These are phyloP conservation scores for Huiozyma sinensis DNA, from an alignment of 805 yeast genomes.

Conservation along the genomic window DNA sequence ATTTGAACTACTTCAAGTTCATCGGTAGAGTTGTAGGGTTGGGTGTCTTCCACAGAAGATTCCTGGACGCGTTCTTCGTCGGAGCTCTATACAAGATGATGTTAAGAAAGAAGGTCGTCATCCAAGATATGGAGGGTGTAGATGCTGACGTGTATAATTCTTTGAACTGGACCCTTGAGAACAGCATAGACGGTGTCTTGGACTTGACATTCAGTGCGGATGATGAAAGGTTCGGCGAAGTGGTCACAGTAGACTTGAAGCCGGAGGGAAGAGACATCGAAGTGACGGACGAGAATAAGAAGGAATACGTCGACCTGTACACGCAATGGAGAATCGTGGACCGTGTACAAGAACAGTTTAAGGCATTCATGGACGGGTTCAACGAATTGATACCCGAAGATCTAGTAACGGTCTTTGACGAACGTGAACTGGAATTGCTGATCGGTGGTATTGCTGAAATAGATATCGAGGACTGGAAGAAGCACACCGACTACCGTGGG, in stretches of 20 bases:
- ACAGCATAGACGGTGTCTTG: constrained; percentile 79
- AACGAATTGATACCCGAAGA: constrained; percentile 96
- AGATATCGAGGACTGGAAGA: constrained; percentile 98
- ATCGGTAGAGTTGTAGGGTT: constrained; percentile 97
- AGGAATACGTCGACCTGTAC: constrained; percentile 87
- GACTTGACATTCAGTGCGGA: constrained; percentile 82
- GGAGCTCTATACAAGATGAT: constrained; percentile 98
- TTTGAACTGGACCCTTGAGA: constrained; percentile 89
- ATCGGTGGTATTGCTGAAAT: constrained; percentile 98
- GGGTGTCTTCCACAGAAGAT: constrained; percentile 96
- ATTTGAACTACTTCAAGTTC: constrained; percentile 92
- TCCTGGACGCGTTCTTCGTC: constrained; percentile 95
- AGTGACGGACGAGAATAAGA: constrained; percentile 89
- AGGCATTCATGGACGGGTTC: constrained; percentile 94
- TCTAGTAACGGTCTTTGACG: constrained; percentile 91
- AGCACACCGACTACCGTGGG: constrained; percentile 97
- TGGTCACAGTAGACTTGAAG: constrained; percentile 80
- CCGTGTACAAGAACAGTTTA: constrained; percentile 91
- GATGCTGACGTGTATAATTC: constrained; percentile 95
- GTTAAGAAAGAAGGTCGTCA: constrained; percentile 84
- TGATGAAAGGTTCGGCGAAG: constrained; percentile 93
- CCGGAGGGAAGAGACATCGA: constrained; percentile 81
- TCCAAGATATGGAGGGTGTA: constrained; percentile 97
- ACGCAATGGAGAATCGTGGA: constrained; percentile 93
- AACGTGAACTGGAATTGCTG: constrained; percentile 88